phyloP scores from a whole-genome alignment of 2,329 filamentous ascomycete species.

The Exophiala sp. region DNA sequence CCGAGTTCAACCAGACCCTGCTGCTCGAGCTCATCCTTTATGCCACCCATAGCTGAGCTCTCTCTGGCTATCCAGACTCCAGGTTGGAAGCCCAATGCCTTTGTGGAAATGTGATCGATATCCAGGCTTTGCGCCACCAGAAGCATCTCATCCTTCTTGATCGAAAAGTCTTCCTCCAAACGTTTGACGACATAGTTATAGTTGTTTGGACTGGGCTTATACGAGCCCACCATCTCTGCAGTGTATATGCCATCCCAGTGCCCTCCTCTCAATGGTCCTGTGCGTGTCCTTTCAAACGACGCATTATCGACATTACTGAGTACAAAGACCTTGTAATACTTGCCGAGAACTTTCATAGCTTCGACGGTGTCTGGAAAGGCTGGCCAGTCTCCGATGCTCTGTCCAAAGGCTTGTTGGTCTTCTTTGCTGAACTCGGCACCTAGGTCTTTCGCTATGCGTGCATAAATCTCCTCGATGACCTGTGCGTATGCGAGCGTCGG shows the following conservation, averaged over 20 bases:
- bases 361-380: conserved; percentile 56
- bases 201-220: conserved; percentile 64
- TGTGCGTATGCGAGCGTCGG: conserved; percentile 11
- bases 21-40: conserved; percentile 38
- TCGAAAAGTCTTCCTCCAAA: conserved; percentile 53
- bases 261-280: conserved; percentile 49
- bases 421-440: neutral
- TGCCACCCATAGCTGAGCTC: conserved; percentile 41
- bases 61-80: conserved; percentile 64
- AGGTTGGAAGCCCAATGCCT: conserved; percentile 53
- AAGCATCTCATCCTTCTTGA: conserved; percentile 56
- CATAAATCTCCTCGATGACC: conserved; percentile 10
- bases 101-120: conserved; percentile 64
- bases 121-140: conserved; percentile 66
- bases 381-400: conserved; percentile 50
- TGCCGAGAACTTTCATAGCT: conserved; percentile 48
- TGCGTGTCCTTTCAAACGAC: conserved; percentile 48
- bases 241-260: conserved; percentile 64
- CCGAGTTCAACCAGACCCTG: conserved; percentile 45
- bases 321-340: conserved; percentile 54
- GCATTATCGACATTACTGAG: conserved; percentile 56
- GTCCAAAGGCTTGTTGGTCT: conserved; percentile 47
- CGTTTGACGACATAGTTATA: conserved; percentile 62
- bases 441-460: conserved; percentile 6
- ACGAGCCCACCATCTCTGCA: conserved; percentile 66